Base-by-base conservation (phyloP, 345 rosid genomes). In the Gossypium sturtianum region DNA sequence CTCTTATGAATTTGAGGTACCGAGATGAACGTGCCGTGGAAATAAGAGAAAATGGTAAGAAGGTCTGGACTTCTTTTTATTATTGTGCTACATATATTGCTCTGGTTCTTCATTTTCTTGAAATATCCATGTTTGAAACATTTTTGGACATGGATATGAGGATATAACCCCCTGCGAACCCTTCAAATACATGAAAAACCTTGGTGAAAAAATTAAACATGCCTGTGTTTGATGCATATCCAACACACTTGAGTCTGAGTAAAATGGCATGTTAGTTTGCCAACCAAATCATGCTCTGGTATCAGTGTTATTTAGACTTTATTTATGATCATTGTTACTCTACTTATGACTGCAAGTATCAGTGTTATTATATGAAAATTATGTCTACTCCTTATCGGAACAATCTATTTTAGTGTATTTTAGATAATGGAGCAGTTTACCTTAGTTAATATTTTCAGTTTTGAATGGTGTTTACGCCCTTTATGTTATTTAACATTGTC, bases 1-100 rank as follows among this genome's bases (percentile, higher is more conserved):
- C 90, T 77, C 88, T 96, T 62, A 91, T 96, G 98, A 93, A 96
- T 86, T 84, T 93, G 79, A 78, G 99, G 76, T 96, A 89, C 71
- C 84, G 97, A 83, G 98, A 96, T 80, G 99, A 91, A 76, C 93
- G 96, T 23, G 87, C 87, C 9, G 58, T 78, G 41, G 81, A 84
- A 70, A 63, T 76, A 51, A 83, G 81, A 71, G 87, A 79, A 67
- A 89, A 86, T 11, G 80, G 98, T 94, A 70, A 66, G 82, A 67
- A 76, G 48, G 66, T 61, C 80, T 71, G 65, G 79, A 34, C 52
- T 20, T 76, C 48, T 34, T 52, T 69, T 75, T 34, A 47, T 78
- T 77, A 1, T 76, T 75, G 71, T 60, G 63, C 75, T 74, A 68
- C 54, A 64, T 68, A 20, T 20, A 27, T 19, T 56, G 4, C 60